A percentile compares a stretch with the other conserved stretches of the same genome.
phyloP scores from a whole-genome alignment of 2,329 filamentous ascomycete species.

The Monosporascus ibericus region DNA sequence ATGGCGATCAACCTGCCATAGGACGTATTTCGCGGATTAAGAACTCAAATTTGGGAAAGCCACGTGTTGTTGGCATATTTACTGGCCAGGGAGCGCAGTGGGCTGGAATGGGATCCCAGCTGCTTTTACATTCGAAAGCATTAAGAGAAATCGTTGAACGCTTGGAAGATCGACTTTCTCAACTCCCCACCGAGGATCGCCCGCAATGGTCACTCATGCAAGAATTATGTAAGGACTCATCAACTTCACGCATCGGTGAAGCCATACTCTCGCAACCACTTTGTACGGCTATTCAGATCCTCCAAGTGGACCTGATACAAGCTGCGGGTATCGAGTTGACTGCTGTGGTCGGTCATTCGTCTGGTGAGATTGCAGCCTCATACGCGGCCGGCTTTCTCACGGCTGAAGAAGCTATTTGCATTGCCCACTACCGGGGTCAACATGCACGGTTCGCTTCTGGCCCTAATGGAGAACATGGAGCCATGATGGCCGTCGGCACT shows the following conservation, averaged over 20 bases:
- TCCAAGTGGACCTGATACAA: conserved; percentile 27
- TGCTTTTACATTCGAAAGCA: conserved; percentile 8
- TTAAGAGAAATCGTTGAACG: conserved; percentile 9
- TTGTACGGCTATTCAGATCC: conserved; percentile 34
- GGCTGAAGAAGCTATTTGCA: conserved; percentile 20
- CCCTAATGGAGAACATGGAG: conserved; percentile 16
- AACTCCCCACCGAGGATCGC: conserved; percentile 12
- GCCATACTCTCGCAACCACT: conserved; percentile 23
- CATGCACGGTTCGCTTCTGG: conserved; percentile 10
- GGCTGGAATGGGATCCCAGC: conserved; percentile 16
- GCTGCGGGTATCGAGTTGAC: conserved; percentile 13
- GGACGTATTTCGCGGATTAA: too few species aligned
- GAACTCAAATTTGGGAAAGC: too few species aligned
- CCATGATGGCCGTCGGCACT: conserved; percentile 36
- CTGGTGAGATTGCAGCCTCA: conserved; percentile 20
- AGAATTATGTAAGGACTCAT: too few species aligned
- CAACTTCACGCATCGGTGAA: too few species aligned
- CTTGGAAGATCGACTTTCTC: conserved; percentile 12
- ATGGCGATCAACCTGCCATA: too few species aligned
- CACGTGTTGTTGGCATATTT: conserved; percentile 24
- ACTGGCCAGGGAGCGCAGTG: conserved; percentile 29
- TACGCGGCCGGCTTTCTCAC: conserved; percentile 14
- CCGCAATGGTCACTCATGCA: conserved; percentile 12
- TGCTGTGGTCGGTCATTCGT: conserved; percentile 23
- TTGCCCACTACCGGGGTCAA: conserved; percentile 28